Evolutionary conservation across 257 asterid species (phyloP).

Genomic region (Dorcoceras hygrometricum): DNA sequence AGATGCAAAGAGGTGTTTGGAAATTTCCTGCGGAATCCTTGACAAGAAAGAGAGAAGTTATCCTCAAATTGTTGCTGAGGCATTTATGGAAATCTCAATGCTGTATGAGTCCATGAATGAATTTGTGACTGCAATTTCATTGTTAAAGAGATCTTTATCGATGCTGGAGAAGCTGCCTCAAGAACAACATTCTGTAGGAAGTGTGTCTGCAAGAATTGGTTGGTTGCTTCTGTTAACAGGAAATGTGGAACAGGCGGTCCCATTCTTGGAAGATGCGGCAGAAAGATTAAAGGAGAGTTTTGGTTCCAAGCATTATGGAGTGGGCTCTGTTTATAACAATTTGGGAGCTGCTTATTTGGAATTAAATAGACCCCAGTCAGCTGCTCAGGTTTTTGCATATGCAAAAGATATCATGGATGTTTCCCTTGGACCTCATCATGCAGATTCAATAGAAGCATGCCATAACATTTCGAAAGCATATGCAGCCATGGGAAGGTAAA

Average conservation of each 20-base stretch:
- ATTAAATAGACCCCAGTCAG: constrained; percentile 83
- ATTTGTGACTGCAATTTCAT: constrained; percentile 70
- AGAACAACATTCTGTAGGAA: constrained; percentile 87
- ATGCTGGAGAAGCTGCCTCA: constrained; percentile 82
- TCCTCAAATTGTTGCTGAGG: constrained; percentile 68
- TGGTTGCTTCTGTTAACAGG: constrained; percentile 83
- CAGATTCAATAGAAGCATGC: constrained; percentile 76
- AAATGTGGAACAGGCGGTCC: constrained; percentile 68
- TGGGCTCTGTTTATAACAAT: constrained; percentile 85
- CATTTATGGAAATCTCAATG: constrained; percentile 72
- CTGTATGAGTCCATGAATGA: constrained; percentile 82
- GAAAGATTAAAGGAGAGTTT: constrained; percentile 92
- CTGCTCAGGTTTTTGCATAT: constrained; percentile 85
- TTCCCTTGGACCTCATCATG: constrained; percentile 87
- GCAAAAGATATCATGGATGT: constrained; percentile 92
- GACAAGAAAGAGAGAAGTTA: constrained; percentile 62
- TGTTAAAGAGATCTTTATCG: constrained; percentile 53
- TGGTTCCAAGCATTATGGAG: constrained; percentile 78
- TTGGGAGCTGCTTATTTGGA: constrained; percentile 92
- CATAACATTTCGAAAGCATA: constrained; percentile 94
- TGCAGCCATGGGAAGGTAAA: constrained; percentile 81
- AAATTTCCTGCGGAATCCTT: constrained; percentile 59
- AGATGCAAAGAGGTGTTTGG: constrained; percentile 80
- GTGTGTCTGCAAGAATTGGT: constrained; percentile 85
- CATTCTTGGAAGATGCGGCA: constrained; percentile 86